These are phyloP conservation scores for Tirmania nivea DNA, from an alignment of 495 filamentous ascomycete species.

Conservation along the genomic window DNA sequence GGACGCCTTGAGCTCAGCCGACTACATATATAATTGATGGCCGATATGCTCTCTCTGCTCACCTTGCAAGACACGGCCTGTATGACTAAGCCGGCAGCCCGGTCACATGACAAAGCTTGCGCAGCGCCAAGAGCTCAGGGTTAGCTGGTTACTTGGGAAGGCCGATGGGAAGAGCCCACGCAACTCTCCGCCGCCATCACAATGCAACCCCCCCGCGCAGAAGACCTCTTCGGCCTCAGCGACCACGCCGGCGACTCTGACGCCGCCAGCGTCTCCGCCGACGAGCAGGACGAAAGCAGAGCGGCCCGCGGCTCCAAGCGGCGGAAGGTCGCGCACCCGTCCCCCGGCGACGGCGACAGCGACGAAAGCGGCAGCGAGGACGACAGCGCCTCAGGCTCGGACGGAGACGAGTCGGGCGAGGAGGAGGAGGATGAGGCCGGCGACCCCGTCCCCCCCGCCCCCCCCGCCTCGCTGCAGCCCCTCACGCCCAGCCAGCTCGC, in stretches of 20 bases:
- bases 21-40: not conserved
- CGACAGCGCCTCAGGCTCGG: not conserved
- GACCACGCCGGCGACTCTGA: not conserved
- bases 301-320: slow-evolving; percentile 34
- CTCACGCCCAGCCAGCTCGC: slow-evolving; percentile 38
- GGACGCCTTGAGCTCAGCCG: not conserved
- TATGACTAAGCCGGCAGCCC: not conserved
- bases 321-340: slow-evolving; percentile 28
- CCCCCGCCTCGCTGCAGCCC: slow-evolving; percentile 22
- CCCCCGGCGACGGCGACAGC: slow-evolving; percentile 26
- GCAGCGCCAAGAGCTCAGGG: not conserved
- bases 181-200: too few relatives aligned
- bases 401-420: slow-evolving; percentile 8
- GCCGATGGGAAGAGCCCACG: too few relatives aligned
- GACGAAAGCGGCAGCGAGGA: slow-evolving; percentile 8
- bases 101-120: not conserved
- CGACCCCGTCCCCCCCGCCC: slow-evolving; percentile 15
- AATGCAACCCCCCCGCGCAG: not conserved
- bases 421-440: slow-evolving; percentile 21
- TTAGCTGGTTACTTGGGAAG: not conserved
- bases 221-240: not conserved
- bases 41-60: not conserved
- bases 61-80: not conserved
- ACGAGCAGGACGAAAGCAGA: not conserved
- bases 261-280: not conserved